Percentiles rank a stretch among this genome's conserved stretches.
These are phyloP conservation scores for Pleurozium schreberi DNA, from an alignment of 225 moss, liverwort and hornwort genomes.

Conservation along the genomic window DNA sequence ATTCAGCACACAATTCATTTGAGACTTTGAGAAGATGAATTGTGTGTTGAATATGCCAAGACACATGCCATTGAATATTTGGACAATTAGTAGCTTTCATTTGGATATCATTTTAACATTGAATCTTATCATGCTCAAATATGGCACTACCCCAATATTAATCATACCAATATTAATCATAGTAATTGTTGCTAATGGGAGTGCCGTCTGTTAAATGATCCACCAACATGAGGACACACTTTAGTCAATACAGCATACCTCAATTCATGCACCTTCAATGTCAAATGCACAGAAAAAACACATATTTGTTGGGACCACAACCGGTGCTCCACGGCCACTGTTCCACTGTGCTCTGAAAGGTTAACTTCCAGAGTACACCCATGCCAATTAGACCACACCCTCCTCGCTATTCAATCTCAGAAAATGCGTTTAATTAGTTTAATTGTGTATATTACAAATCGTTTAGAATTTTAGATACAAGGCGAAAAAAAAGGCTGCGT, in stretches of 20 bases:
- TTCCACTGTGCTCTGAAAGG: too few species aligned
- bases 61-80: too few species aligned
- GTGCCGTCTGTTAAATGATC: too few species aligned
- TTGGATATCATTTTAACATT: background rate
- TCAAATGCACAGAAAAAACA: background rate
- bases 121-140: background rate
- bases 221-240: background rate
- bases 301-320: background rate
- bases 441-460: background rate
- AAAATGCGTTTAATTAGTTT: background rate
- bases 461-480: background rate
- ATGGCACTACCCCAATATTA: too few species aligned
- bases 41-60: background rate
- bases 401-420: background rate
- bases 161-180: too few species aligned
- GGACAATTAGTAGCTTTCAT: background rate
- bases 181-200: too few species aligned
- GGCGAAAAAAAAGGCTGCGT: background rate
- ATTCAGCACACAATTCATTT: too few species aligned
- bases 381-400: background rate
- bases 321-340: background rate
- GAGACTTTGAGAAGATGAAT: fast-evolving
- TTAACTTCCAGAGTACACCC: background rate
- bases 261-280: background rate
- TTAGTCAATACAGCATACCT: too few species aligned